Base-by-base conservation (phyloP, 768 basidiomycete genomes). In the Trametes coccinea region DNA sequence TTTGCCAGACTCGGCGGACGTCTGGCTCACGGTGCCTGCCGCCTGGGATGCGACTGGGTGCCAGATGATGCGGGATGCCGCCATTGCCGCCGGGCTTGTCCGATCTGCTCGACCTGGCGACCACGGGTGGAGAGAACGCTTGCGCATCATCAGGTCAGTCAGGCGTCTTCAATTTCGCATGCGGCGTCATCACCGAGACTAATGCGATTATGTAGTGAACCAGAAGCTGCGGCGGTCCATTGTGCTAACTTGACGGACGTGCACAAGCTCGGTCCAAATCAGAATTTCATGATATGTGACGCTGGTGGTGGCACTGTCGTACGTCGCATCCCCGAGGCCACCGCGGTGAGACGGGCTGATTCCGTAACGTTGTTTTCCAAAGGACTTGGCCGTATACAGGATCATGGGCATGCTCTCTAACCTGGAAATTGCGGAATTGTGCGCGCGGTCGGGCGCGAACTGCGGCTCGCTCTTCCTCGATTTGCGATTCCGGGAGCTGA, bases 401-500 rank as follows among this genome's bases (percentile, higher is more conserved):
- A 89, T 95, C 51, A 90, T 90, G 56, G 93, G 92, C 4, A 83
- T 90, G 65, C 80, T 91, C 73, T 78, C 86, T 10, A 84, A 85
- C 69, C 82, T 95, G n/a, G 92, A 95, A 73, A 93, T 95, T 61
- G 93, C 92, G 47, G 93, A 95, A 75, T 88, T 95, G 76, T 90
- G 89, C 63, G 92, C 92, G 13, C 81, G 92, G 56, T 92, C 90
- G 49, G 93, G 93, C 2, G 88, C 90, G 6, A 94, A 90, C 69
- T 93, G 91, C 67, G 93, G 93, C 13, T 90, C 89, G 64, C 77
- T 95, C 51, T 94, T 94, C 76, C 83, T 95, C 56, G 93, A 95
- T 76, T 77, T 95, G 48, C 84, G 92, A 62, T 95, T 95, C 77
- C 82, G 88, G 17, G 90, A 91, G 64, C 82, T 95, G 16, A 87